Evolutionary conservation across 768 basidiomycete species (phyloP).

Genomic region (Rhizopogon vulgaris): DNA sequence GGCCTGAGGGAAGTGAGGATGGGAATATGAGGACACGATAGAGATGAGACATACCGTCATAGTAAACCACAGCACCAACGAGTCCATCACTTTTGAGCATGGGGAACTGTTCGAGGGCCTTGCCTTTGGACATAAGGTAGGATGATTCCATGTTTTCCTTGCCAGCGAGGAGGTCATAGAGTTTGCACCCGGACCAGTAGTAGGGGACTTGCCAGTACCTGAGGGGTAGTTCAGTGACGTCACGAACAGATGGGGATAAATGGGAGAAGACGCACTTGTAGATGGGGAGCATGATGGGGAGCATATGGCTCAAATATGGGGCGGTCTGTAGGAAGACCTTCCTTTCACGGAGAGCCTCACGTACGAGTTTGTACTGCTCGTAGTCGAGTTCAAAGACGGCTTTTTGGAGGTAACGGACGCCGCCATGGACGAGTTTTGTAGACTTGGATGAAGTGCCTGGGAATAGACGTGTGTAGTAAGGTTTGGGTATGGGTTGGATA

Average conservation of each 20-base stretch:
- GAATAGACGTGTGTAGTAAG: background rate
- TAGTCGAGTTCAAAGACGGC: slow-evolving; percentile 94
- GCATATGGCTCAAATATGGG: slow-evolving; percentile 86
- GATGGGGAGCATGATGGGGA: slow-evolving; percentile 95
- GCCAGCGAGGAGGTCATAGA: slow-evolving; percentile 94
- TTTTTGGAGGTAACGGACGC: slow-evolving; percentile 96
- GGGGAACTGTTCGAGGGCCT: slow-evolving; percentile 91
- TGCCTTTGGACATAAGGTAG: slow-evolving; percentile 92
- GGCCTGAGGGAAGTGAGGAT: slow-evolving; percentile 43
- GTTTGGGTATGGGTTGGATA: background rate
- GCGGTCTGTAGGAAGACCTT: slow-evolving; percentile 93
- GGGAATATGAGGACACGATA: background rate
- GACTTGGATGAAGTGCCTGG: slow-evolving; percentile 93
- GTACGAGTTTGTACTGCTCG: slow-evolving; percentile 93
- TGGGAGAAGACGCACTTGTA: slow-evolving; percentile 60
- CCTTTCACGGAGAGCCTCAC: slow-evolving; percentile 91
- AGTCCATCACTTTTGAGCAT: slow-evolving; percentile 92
- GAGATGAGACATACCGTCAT: slow-evolving; percentile 65
- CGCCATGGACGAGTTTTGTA: slow-evolving; percentile 97
- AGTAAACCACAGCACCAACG: slow-evolving; percentile 94
- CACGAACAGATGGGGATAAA: background rate
- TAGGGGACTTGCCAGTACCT: slow-evolving; percentile 98
- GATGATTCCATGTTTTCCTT: slow-evolving; percentile 95
- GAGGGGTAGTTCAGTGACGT: slow-evolving; percentile 2
- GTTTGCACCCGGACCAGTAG: slow-evolving; percentile 90